Evolutionary conservation across 2,329 filamentous ascomycete species (phyloP), one percentile per base, ranked within the genome.

Genomic region (Leptographium wingfieldii): DNA sequence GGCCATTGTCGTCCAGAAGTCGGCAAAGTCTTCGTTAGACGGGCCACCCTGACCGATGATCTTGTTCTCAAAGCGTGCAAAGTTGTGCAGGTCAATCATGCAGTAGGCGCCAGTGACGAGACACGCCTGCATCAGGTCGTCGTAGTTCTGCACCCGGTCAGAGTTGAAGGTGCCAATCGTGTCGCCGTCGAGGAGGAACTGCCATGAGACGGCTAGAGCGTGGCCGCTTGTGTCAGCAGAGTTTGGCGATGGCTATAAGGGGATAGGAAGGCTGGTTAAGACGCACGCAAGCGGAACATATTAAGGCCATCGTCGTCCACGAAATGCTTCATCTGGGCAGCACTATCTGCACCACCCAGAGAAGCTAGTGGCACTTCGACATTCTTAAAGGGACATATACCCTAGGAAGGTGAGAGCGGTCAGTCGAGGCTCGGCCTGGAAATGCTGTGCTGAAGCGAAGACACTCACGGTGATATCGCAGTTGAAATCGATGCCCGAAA

Each of bases 11-110:
- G 67, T 69, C 85, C 85, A 88, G 5, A 87, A 70, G 51, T 71
- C 72, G 3, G 76, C 79, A 64, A 87, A 96, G 16, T 82, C 71
- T 12, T 76, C 79, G 67, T 86, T 77, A 0, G 76, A 77, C 0
- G 83, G 83, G 0, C 83, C 84, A 27, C 83, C 84, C 67, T 87
- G 84, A 1, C 84, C 85, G 60, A 88, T 79, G 63, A 88, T 82
- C 3, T 71, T 70, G 16, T 80, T 80, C 64, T 87, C 79, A 76
- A 80, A 86, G 55, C 84, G 76, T 0, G 77, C 83, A 70, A 76
- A 82, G 69, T 81, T 82, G 72, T 82, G 64, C 33, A 81, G 62
- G 65, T 82, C 79, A 46, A 81, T 68, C 38, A 81, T 73, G 65
- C 79, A 82, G 56, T 71, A 66, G 0, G 77, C 76, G 5, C 77